phyloP scores from a whole-genome alignment of 805 yeast genomes.

The Osmozyma mogii region DNA sequence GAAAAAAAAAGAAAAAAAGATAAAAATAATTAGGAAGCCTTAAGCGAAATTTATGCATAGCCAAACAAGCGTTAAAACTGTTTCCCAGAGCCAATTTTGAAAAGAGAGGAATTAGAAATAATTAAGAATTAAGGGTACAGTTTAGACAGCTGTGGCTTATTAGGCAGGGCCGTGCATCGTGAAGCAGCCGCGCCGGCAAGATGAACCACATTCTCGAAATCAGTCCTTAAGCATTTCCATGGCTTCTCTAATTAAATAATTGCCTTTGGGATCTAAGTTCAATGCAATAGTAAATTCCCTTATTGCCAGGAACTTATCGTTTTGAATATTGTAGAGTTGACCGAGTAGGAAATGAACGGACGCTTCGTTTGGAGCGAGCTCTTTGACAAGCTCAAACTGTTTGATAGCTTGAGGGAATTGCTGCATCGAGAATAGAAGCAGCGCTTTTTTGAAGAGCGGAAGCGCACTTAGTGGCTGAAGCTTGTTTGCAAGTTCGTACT shows the following conservation, averaged over 20 bases:
- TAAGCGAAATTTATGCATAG: too few relatives aligned
- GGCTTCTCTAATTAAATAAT: slow-evolving; percentile 78
- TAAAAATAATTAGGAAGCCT: too few relatives aligned
- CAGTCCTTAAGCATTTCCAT: slow-evolving; percentile 47
- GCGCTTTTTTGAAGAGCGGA: slow-evolving; percentile 85
- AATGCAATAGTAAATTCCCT: slow-evolving; percentile 82
- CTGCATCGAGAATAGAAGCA: slow-evolving; percentile 63
- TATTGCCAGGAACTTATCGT: slow-evolving; percentile 69
- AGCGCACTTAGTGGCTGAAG: slow-evolving; percentile 81
- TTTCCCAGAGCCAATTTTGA: too few relatives aligned
- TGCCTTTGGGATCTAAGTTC: slow-evolving; percentile 88
- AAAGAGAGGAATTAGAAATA: too few relatives aligned
- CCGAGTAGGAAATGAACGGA: slow-evolving; percentile 87
- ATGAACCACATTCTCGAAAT: too few relatives aligned
- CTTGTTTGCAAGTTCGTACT: slow-evolving; percentile 75
- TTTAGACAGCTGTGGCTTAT: too few relatives aligned
- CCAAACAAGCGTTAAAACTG: too few relatives aligned
- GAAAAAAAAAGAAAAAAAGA: too few relatives aligned
- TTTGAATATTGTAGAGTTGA: slow-evolving; percentile 70
- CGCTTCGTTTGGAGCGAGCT: slow-evolving; percentile 89
- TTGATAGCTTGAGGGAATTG: slow-evolving; percentile 64
- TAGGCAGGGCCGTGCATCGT: too few relatives aligned
- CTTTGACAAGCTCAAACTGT: slow-evolving; percentile 64
- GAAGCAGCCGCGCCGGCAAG: too few relatives aligned
- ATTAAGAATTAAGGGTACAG: too few relatives aligned